Base-by-base conservation (phyloP, 2,329 filamentous ascomycete genomes). In the Falciphora oryzae region DNA sequence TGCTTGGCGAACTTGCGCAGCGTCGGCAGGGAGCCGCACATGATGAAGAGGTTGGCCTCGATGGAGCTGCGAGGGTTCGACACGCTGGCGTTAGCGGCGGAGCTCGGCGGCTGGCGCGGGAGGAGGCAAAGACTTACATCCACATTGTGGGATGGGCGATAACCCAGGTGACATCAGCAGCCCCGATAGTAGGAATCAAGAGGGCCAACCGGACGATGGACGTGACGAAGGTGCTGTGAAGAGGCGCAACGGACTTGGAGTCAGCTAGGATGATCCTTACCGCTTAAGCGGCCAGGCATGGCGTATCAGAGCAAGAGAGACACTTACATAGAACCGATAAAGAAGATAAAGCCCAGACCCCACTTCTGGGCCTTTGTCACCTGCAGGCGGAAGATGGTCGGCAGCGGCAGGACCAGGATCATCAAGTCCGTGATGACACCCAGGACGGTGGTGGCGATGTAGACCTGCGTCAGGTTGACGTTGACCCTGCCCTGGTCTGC, bases 371-470 rank as follows among this genome's bases (percentile, higher is more conserved):
- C 76, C 29, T 68, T 67, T 0, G 80, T 79, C 50, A 84, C 76
- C 61, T 79, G 77, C 0, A 83, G 69, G n/a, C 73, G 73, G 31
- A 79, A 69, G 0, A 84, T 73, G 50, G 81, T 79, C 0, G 76
- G 78, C 32, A 83, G 75, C 0, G 81, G 81, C 2, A 84, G 68
- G 0, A 75, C 67, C 61, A 81, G 80, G 22, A 82, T 75, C 7
- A 82, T 67, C 5, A 84, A 62, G 67, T 83, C 80, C 10, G 80
- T 80, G 22, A 77, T 64, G 59, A 83, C 80, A 65, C 82, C 82
- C 25, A 79, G 72, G 3, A 75, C 77, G 0, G 80, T 79, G 18
- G 81, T 82, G 50, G 77, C 75, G 38, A 83, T 77, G 69, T 82
- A 83, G 31, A 83, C 76, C 1, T 76, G 72, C n/a, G 79, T 75